Evolutionary conservation across 257 asterid species (phyloP).

Genomic region (Asclepias syriaca): DNA sequence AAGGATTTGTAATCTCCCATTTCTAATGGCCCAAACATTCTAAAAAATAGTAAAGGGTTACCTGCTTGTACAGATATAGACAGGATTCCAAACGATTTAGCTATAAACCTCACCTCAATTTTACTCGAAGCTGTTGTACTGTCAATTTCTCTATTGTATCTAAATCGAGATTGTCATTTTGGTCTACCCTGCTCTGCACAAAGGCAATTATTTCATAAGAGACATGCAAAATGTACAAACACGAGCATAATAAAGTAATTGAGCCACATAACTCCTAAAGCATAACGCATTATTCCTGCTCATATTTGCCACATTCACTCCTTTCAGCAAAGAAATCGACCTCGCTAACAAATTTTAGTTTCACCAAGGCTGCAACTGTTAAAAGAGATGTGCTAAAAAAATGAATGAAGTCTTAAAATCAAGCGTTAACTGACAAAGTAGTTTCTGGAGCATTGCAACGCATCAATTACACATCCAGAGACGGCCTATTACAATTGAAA

Average conservation of each 20-base stretch:
- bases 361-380: too few relatives aligned
- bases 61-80: background rate
- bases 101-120: conserved; percentile 40
- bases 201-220: conserved; percentile 33
- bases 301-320: background rate
- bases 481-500: background rate
- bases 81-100: background rate
- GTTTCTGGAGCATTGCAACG: background rate
- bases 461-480: background rate
- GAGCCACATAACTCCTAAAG: background rate
- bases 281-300: background rate
- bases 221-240: conserved; percentile 2
- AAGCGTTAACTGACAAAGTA: background rate
- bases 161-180: conserved; percentile 31
- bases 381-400: background rate
- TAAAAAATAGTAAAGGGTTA: background rate
- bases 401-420: background rate
- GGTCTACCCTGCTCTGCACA: background rate
- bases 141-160: conserved; percentile 51
- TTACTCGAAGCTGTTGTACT: conserved; percentile 58
- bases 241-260: background rate
- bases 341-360: background rate
- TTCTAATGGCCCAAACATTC: background rate
- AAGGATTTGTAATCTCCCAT: background rate
- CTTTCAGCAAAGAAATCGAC: background rate